Evolutionary conservation across 768 basidiomycete genomes (phyloP).

Genomic region (Termitomyces titanicus): DNA sequence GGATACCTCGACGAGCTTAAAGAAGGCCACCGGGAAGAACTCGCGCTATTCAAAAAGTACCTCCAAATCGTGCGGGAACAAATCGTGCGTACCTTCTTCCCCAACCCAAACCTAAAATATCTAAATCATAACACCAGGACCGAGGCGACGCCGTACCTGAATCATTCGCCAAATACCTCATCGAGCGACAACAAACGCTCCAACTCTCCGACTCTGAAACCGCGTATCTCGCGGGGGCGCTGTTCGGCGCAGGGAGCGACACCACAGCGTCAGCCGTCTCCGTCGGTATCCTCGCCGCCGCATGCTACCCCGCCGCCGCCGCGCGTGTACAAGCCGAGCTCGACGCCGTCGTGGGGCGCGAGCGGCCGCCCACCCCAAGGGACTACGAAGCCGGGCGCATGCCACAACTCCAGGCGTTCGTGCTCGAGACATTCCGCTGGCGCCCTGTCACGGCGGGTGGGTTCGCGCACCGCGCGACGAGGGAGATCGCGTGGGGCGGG

Average conservation of each 20-base stretch:
- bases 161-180: constrained; percentile 56
- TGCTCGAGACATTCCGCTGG: constrained; percentile 49
- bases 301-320: constrained; percentile 53
- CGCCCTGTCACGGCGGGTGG: constrained; percentile 50
- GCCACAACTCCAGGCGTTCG: constrained; percentile 44
- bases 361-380: constrained; percentile 15
- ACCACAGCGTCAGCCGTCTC: constrained; percentile 62
- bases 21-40: constrained; percentile 53
- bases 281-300: constrained; percentile 54
- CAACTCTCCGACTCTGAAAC: constrained; percentile 54
- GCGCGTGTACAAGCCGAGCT: constrained; percentile 49
- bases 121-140: constrained; percentile 18
- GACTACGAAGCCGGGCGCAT: constrained; percentile 5
- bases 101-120: neutral
- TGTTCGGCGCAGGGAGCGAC: constrained; percentile 67
- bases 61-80: constrained; percentile 40
- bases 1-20: constrained; percentile 58
- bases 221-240: constrained; percentile 59
- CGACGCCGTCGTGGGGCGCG: constrained; percentile 48
- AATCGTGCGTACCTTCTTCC: constrained; percentile 30
- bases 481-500: constrained; percentile 57
- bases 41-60: constrained; percentile 51
- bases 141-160: constrained; percentile 31
- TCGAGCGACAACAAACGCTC: constrained; percentile 51
- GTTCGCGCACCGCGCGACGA: constrained; percentile 61